Percentiles rank a stretch among this genome's conserved stretches.
These are phyloP conservation scores for Papiliotrema laurentii DNA, from an alignment of 1,284 basidiomycete genomes.

Conservation along the genomic window DNA sequence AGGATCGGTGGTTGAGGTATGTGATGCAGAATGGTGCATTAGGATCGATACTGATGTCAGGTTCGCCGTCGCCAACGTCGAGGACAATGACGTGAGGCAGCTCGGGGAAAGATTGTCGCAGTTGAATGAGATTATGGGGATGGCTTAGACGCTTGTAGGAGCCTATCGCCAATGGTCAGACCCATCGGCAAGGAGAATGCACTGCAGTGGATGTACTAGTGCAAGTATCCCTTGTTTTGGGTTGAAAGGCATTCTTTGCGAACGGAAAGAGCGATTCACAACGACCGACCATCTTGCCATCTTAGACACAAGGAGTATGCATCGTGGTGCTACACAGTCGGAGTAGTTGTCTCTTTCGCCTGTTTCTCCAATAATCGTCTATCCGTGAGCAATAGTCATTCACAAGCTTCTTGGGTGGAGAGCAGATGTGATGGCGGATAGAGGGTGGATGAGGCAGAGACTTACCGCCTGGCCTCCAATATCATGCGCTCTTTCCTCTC, in stretches of 20 bases:
- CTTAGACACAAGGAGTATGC: too few relatives aligned
- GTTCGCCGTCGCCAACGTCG: constrained; percentile 77
- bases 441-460: neutral
- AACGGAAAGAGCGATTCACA: too few relatives aligned
- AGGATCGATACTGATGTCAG: constrained; percentile 14
- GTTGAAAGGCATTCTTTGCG: too few relatives aligned
- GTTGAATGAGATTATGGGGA: constrained; percentile 45
- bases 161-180: too few relatives aligned
- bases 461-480: constrained; percentile 41
- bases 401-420: too few relatives aligned
- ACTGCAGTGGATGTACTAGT: too few relatives aligned
- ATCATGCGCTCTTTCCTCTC: constrained; percentile 45
- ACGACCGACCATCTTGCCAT: too few relatives aligned
- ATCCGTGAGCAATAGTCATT: constrained; percentile 8
- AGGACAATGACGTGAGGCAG: constrained; percentile 57
- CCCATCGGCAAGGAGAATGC: too few relatives aligned
- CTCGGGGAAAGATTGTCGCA: constrained; percentile 60
- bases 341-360: constrained; percentile 2
- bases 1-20: constrained; percentile 59
- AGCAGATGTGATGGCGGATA: neutral
- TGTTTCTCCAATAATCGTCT: constrained; percentile 41
- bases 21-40: constrained; percentile 6
- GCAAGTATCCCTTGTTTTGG: too few relatives aligned
- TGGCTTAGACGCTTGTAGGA: too few relatives aligned
- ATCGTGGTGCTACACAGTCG: too few relatives aligned